These are phyloP conservation scores for Arthroderma sp. DNA, from an alignment of 2,329 filamentous ascomycete genomes.

Conservation along the genomic window DNA sequence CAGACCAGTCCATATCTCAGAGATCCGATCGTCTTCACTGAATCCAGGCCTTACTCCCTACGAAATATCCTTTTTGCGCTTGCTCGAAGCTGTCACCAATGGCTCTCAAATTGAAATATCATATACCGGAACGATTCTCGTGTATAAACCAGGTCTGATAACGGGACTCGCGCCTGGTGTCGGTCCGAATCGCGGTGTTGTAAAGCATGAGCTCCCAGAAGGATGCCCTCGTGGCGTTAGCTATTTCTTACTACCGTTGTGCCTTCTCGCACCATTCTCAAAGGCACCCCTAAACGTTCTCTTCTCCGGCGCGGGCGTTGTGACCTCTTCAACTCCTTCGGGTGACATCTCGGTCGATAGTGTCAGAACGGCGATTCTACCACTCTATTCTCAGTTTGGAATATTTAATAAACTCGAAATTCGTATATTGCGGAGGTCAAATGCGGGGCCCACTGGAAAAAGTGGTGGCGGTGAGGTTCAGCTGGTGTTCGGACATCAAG, in stretches of 20 bases:
- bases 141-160: constrained; percentile 85
- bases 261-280: constrained; percentile 81
- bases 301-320: constrained; percentile 81
- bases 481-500: constrained; percentile 81
- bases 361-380: constrained; percentile 82
- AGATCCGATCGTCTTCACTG: constrained; percentile 80
- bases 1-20: constrained; percentile 76
- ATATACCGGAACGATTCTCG: constrained; percentile 84
- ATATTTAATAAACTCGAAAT: constrained; percentile 79
- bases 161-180: constrained; percentile 68
- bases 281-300: constrained; percentile 83
- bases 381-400: constrained; percentile 79
- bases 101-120: constrained; percentile 91
- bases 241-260: constrained; percentile 84
- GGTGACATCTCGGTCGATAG: constrained; percentile 88
- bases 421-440: constrained; percentile 65
- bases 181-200: constrained; percentile 59
- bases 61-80: constrained; percentile 89
- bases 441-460: constrained; percentile 57
- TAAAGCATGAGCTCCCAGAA: constrained; percentile 67
- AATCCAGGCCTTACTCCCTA: constrained; percentile 80
- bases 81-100: constrained; percentile 90
- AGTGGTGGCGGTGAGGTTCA: constrained; percentile 90
- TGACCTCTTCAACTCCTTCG: constrained; percentile 69
- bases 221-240: constrained; percentile 69